These are phyloP conservation scores for Eremochloa ophiuroides DNA, from an alignment of 176 grass and related monocot species.

Conservation along the genomic window DNA sequence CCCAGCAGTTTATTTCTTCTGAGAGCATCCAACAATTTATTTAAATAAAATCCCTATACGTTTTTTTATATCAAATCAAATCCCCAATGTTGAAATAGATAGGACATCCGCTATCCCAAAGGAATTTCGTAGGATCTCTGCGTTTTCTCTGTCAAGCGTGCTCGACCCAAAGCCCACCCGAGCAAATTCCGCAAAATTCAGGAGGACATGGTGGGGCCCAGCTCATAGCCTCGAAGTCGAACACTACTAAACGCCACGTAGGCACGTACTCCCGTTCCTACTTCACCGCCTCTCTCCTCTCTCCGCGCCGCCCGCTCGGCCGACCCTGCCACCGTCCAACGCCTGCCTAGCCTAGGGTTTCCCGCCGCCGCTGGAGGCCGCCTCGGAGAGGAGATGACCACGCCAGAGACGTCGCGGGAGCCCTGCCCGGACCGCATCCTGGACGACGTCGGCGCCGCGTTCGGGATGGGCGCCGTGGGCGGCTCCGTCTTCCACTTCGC, in stretches of 20 bases:
- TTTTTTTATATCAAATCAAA: too few species aligned
- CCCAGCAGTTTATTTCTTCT: too few species aligned
- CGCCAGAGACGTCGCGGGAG: slow-evolving; percentile 52
- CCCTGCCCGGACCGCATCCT: slow-evolving; percentile 72
- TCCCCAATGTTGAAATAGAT: neutral
- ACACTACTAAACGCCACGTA: neutral
- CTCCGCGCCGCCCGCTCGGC: neutral
- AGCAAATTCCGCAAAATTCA: neutral
- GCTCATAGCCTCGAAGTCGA: neutral
- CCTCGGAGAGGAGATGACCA: neutral
- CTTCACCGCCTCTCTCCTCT: neutral
- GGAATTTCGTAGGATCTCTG: too few species aligned
- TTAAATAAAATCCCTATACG: too few species aligned
- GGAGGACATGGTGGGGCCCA: neutral
- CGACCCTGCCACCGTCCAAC: neutral
- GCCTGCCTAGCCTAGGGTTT: neutral
- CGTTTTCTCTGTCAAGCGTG: too few species aligned
- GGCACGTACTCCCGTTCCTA: neutral
- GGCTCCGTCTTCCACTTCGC: slow-evolving; percentile 57
- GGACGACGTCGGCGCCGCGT: slow-evolving; percentile 63
- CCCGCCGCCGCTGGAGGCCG: neutral
- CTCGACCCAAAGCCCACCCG: neutral
- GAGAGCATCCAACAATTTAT: too few species aligned
- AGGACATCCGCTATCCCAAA: neutral
- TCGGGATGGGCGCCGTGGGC: slow-evolving; percentile 66